Evolutionary conservation across 116 monocot species (phyloP).

Genomic region (Cymodocea nodosa): DNA sequence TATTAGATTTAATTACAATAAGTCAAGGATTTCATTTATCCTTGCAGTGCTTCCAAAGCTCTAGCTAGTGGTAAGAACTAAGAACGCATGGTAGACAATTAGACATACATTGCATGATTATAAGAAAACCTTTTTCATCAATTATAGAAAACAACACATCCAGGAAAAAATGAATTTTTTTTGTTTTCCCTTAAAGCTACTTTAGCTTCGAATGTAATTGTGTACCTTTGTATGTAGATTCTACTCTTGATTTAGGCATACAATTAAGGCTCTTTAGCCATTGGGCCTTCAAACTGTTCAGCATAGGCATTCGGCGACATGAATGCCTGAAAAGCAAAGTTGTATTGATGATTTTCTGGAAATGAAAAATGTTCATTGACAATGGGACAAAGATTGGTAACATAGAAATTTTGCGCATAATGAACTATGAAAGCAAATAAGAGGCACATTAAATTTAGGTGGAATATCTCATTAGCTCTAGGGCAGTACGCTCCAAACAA

Average conservation of each 20-base stretch:
- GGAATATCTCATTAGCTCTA: background rate
- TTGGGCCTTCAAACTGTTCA: constrained; percentile 13
- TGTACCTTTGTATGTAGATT: constrained; percentile 35
- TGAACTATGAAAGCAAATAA: background rate
- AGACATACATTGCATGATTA: background rate
- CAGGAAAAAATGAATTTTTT: background rate
- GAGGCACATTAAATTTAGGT: background rate
- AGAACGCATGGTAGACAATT: background rate
- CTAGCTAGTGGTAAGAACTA: background rate
- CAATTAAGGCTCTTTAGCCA: constrained; percentile 17
- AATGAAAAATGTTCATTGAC: background rate
- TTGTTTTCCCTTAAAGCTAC: background rate
- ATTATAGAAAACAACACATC: no score
- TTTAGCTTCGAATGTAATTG: background rate
- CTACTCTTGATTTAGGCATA: constrained; percentile 23
- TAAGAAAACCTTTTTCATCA: no score
- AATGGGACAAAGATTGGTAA: background rate
- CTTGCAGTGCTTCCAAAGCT: background rate
- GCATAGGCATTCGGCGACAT: constrained; percentile 25
- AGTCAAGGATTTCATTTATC: background rate
- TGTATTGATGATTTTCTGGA: background rate
- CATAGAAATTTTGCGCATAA: background rate
- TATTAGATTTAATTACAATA: background rate
- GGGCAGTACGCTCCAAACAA: background rate
- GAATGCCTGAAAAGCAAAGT: constrained; percentile 24